A percentile compares a stretch with the other conserved stretches of the same genome.
These are phyloP conservation scores for Ophioceras dolichostomum DNA, from an alignment of 2,329 filamentous ascomycete genomes.

Conservation along the genomic window DNA sequence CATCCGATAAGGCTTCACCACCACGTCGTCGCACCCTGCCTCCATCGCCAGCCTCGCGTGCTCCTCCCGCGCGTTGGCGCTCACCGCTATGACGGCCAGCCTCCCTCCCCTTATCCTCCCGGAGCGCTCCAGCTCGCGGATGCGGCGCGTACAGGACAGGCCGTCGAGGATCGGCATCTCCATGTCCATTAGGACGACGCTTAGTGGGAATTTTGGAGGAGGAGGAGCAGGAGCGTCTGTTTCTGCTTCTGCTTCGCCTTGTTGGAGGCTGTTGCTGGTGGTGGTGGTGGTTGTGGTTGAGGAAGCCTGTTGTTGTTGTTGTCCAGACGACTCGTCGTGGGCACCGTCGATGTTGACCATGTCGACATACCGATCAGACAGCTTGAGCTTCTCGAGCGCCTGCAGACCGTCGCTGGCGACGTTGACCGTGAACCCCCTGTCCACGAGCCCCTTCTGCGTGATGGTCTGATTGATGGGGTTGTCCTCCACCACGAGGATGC, in stretches of 20 bases:
- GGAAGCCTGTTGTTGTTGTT: too few relatives aligned
- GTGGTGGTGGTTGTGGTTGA: constrained; percentile 2
- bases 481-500: constrained; percentile 46
- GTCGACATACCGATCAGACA: constrained; percentile 12
- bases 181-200: constrained; percentile 62
- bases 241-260: too few relatives aligned
- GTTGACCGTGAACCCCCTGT: constrained; percentile 35
- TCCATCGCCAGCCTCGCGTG: constrained; percentile 40
- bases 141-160: constrained; percentile 50
- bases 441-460: constrained; percentile 35
- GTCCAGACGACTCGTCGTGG: constrained; percentile 2
- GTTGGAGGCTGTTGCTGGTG: constrained; percentile 1
- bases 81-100: constrained; percentile 54
- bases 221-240: too few relatives aligned
- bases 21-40: constrained; percentile 48
- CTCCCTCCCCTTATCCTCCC: constrained; percentile 28
- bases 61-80: constrained; percentile 53
- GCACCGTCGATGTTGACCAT: constrained; percentile 2
- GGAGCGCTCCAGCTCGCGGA: constrained; percentile 43
- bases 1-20: constrained; percentile 62
- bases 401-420: constrained; percentile 46
- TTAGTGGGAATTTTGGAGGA: constrained; percentile 26
- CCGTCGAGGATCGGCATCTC: constrained; percentile 69
- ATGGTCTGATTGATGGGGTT: constrained; percentile 50
- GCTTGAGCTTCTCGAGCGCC: constrained; percentile 34